Conservation (phyloP, 2,329 filamentous ascomycete genomes). For the Chaetothyriales sp. region DNA sequence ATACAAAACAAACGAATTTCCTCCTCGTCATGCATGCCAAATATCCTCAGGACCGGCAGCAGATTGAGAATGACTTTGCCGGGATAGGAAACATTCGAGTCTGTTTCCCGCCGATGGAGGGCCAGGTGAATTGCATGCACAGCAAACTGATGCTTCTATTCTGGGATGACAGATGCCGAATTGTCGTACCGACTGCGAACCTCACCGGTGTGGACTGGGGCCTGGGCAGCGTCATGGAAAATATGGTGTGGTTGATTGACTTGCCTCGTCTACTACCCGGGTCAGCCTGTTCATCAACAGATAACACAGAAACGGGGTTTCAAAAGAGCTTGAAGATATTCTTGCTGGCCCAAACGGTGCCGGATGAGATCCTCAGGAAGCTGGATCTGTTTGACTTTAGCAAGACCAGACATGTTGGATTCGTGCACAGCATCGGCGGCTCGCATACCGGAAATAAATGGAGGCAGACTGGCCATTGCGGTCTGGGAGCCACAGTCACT, state of each 20-base stretch:
- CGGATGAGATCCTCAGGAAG: conserved; percentile 49
- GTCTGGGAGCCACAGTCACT: conserved; percentile 52
- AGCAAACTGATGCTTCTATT: conserved; percentile 89
- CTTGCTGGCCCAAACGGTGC: conserved; percentile 49
- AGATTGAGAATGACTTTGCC: conserved; percentile 26
- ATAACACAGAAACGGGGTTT: conserved; percentile 44
- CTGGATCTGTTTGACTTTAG: conserved; percentile 69
- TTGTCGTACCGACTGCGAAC: conserved; percentile 81
- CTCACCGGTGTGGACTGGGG: conserved; percentile 81
- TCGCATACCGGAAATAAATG: conserved; percentile 36
- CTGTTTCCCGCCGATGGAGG: conserved; percentile 71
- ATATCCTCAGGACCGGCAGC: conserved; percentile 28
- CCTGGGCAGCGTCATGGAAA: conserved; percentile 67
- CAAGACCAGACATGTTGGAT: conserved; percentile 54
- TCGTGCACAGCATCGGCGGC: conserved; percentile 65
- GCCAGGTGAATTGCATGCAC: conserved; percentile 64
- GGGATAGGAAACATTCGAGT: conserved; percentile 41
- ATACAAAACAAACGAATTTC: conserved; percentile 44
- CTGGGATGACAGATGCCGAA: conserved; percentile 38
- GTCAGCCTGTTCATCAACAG: no score
- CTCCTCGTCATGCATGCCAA: conserved; percentile 49
- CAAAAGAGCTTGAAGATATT: conserved; percentile 57
- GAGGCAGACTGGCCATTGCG: conserved; percentile 51
- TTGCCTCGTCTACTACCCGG: conserved; percentile 50
- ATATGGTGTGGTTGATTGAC: conserved; percentile 87